Evolutionary conservation across 1,139 yeast genomes (phyloP).

Genomic region (Geotrichum citri-aurantii): DNA sequence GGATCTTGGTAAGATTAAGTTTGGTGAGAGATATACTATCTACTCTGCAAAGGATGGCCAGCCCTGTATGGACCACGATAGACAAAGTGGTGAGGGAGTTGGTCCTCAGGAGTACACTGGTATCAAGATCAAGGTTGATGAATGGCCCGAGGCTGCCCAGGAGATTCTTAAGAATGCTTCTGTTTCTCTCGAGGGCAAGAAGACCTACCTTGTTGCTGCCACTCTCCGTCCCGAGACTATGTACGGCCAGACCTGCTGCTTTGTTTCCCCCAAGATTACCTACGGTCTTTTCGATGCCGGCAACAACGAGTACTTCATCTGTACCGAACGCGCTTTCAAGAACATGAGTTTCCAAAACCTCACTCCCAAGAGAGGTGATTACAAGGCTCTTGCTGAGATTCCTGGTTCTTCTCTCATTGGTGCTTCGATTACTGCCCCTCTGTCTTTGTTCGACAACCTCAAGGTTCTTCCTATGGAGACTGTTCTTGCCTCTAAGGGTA

Average conservation of each 20-base stretch:
- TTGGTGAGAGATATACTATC: conserved; percentile 96
- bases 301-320: conserved; percentile 66
- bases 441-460: conserved; percentile 62
- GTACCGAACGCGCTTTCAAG: conserved; percentile 96
- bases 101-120: conserved; percentile 95
- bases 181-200: conserved; percentile 49
- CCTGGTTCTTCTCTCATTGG: conserved; percentile 78
- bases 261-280: conserved; percentile 88
- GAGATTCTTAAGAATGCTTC: conserved; percentile 45
- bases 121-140: conserved; percentile 70
- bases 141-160: conserved; percentile 52
- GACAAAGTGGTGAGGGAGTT: conserved; percentile 96
- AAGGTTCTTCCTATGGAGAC: conserved; percentile 97
- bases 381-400: conserved; percentile 53
- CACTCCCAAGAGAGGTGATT: conserved; percentile 83
- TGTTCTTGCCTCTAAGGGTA: conserved; percentile 89
- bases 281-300: conserved; percentile 93
- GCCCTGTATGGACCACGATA: conserved; percentile 99
- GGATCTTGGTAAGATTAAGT: conserved; percentile 84
- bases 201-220: conserved; percentile 84
- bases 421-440: conserved; percentile 80
- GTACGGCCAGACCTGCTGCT: conserved; percentile 98
- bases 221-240: conserved; percentile 98
- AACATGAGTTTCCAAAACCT: conserved; percentile 94
- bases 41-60: conserved; percentile 98